Evolutionary conservation across 116 monocot genomes (phyloP).

Genomic region (Dioscorea cayenensis): DNA sequence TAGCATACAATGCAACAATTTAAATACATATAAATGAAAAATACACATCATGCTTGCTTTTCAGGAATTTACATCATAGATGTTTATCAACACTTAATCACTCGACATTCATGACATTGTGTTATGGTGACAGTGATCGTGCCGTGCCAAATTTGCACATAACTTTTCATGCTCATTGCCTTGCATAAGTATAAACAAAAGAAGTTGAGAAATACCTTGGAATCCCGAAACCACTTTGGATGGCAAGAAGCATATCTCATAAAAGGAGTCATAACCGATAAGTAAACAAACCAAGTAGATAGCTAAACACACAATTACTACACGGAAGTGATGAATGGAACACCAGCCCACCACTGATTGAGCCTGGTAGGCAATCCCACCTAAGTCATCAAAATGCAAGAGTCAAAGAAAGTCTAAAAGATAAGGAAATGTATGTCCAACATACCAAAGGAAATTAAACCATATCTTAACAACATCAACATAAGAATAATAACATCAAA

Average conservation of each 20-base stretch:
- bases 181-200: too few relatives aligned
- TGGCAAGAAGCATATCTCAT: constrained; percentile 83
- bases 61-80: too few relatives aligned
- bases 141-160: too few relatives aligned
- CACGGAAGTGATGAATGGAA: constrained; percentile 85
- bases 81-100: too few relatives aligned
- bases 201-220: constrained; percentile 46
- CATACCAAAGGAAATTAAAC: background rate
- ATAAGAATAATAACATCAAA: background rate
- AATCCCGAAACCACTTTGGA: constrained; percentile 56
- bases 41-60: too few relatives aligned
- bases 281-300: constrained; percentile 85
- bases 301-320: constrained; percentile 55
- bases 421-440: background rate
- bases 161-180: too few relatives aligned
- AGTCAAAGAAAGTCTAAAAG: background rate
- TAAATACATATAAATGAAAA: too few relatives aligned
- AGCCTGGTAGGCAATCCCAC: constrained; percentile 72
- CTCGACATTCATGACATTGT: too few relatives aligned
- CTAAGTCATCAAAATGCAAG: constrained; percentile 24
- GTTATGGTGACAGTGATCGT: too few relatives aligned
- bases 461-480: background rate
- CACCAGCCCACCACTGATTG: constrained; percentile 81
- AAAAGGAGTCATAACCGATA: constrained; percentile 80
- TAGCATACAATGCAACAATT: too few relatives aligned